Base-by-base conservation (phyloP, 1,284 basidiomycete genomes). In the Termitomyces sp. region DNA sequence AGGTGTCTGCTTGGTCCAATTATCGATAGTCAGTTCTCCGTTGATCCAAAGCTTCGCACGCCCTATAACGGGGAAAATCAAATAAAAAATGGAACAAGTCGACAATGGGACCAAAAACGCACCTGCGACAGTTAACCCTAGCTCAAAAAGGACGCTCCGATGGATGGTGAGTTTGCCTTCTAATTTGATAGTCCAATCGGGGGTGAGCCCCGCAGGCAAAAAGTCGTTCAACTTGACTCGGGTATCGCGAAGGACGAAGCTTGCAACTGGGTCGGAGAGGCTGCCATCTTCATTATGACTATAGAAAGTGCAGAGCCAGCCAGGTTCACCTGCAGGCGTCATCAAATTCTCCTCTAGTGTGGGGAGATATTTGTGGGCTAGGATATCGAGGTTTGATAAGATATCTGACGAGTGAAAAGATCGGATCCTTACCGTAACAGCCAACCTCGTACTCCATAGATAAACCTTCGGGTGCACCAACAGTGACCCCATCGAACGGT, bases 201-300 rank as follows among this genome's bases (percentile, higher is more conserved):
- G 57, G 1, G 73, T 75, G 6, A 84, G 67, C 6, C 79, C 80
- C 9, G 70, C 59, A 6, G 81, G 81, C 10, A 86, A 61, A 65
- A 84, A 86, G 63, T 86, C 84, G 61, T 86, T 86, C 50, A 88
- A 66, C 63, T 82, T 84, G 53, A 87, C 72, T 4, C 82, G 76
- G 1, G 84, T 86, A 62, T 86, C 84, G 19, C 74, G 72, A 17
- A 88, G 66, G 28, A 78, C 67, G 61, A 77, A 80, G n/a, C 73
- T 69, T 26, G 70, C 75, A 21, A 86, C 66, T 5, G 74, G 66
- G 6, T 73, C 69, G 0, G 68, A 67, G 0, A 77, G 72, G 41
- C 77, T 69, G 17, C 78, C 80, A 4, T 75, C 57, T 6, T 66
- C 68, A 57, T 81, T 77, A 61, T 83, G 77, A 38, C 74, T 75